Evolutionary conservation across 306 rosid genomes (phyloP), one percentile per base, ranked within the genome.

Genomic region (Prunus mume): DNA sequence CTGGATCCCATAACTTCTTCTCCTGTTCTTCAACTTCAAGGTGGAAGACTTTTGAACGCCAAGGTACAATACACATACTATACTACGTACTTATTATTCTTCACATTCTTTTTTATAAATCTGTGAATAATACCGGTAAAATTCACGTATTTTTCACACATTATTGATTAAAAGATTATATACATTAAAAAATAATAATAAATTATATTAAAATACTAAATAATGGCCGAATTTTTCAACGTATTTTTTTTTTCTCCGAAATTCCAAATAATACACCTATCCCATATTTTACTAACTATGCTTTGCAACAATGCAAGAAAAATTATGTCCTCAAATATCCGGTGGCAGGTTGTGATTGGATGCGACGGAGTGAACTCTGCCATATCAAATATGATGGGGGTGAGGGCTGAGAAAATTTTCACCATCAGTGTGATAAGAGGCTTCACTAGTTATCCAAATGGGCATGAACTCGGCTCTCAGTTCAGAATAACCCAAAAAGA

Each of bases 281-380:
- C 19, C 55, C 17, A 14, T 15, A 3, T 12, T 50, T 12, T 3
- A 50, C 55, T 50, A 12, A 28, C 3, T 14, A 15, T 8, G 12
- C 2, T 15, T 14, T 50, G 15, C 17, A 14, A 4, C 19, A 50
- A 12, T 14, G 34, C 34, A 30, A 30, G 34, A 30, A 30, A 30
- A 30, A 30, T 30, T 30, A 30, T 30, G 34, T 30, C 4, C 32
- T 30, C 34, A 30, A 30, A 30, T 30, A 30, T 30, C 5, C 3
- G 34, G 20, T 11, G 12, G 54, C 78, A 74, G 78, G 71, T n/a
- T 43, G 62, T 74, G 49, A 74, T 74, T 20, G 78, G 71, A 46
- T 74, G 78, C n/a, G 78, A 74, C 12, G 78, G 78, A 46, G 71
- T 74, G 50, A 74, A 74, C n/a, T 74, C 78, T 5, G 20, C 15